Evolutionary conservation across 1,139 yeast species (phyloP).

Genomic region (Cylindricascospora bacillispora): DNA sequence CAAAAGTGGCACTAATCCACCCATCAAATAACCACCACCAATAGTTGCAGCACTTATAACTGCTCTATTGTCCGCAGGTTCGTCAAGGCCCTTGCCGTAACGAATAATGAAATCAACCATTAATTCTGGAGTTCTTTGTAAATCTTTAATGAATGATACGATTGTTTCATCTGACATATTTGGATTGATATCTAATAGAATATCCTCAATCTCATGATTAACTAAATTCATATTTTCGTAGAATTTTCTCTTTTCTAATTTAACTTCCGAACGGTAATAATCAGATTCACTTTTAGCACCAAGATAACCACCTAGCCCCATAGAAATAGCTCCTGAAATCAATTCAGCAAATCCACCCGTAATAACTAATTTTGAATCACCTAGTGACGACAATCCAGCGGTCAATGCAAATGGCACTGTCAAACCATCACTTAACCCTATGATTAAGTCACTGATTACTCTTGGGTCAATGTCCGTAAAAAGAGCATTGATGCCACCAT

Average conservation of each 20-base stretch:
- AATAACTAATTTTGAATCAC: slow-evolving; percentile 61
- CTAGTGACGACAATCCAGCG: slow-evolving; percentile 68
- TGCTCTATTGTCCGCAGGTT: slow-evolving; percentile 75
- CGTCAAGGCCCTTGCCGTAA: slow-evolving; percentile 69
- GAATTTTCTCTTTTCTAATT: slow-evolving; percentile 54
- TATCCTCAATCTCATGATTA: slow-evolving; percentile 58
- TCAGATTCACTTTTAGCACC: slow-evolving; percentile 75
- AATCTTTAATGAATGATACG: slow-evolving; percentile 51
- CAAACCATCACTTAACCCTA: slow-evolving; percentile 69
- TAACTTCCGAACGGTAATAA: slow-evolving; percentile 57
- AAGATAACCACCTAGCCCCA: slow-evolving; percentile 75
- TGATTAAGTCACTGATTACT: slow-evolving; percentile 68
- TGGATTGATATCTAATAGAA: slow-evolving; percentile 45
- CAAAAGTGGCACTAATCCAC: slow-evolving; percentile 64
- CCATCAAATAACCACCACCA: slow-evolving; percentile 62
- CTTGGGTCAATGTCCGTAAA: slow-evolving; percentile 41
- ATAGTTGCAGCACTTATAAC: slow-evolving; percentile 62
- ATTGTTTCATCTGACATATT: slow-evolving; percentile 53
- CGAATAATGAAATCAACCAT: slow-evolving; percentile 68
- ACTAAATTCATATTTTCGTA: slow-evolving; percentile 47
- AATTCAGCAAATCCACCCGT: slow-evolving; percentile 82
- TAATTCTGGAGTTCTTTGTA: slow-evolving; percentile 52
- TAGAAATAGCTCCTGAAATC: slow-evolving; percentile 71
- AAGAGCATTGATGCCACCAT: slow-evolving; percentile 8
- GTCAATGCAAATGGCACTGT: slow-evolving; percentile 80